phyloP scores from a whole-genome alignment of 1,284 basidiomycete genomes.

The Neotropicomus parvogracilis region DNA sequence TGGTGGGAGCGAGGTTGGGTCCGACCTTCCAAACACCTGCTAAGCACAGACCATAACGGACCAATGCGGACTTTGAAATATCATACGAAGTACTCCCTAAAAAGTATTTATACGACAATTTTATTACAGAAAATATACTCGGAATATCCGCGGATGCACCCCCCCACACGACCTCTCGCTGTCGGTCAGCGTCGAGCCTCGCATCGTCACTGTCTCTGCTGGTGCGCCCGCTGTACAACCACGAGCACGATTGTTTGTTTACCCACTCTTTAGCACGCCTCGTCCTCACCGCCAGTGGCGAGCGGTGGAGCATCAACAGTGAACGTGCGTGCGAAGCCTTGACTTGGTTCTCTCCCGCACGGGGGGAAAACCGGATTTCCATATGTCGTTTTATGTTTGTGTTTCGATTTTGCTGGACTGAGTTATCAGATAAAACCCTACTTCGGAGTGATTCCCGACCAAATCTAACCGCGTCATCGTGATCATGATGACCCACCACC shows the following conservation, averaged over 20 bases:
- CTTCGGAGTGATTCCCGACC: not conserved
- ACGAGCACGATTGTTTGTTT: not conserved
- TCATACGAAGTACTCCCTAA: slow-evolving; percentile 14
- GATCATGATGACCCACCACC: not conserved
- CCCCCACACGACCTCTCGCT: not conserved
- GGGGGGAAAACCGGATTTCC: slow-evolving; percentile 8
- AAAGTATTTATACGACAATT: slow-evolving; percentile 12
- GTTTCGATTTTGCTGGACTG: not conserved
- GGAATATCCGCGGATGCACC: slow-evolving; percentile 14
- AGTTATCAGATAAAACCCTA: slow-evolving; percentile 14
- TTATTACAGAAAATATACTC: slow-evolving; percentile 26
- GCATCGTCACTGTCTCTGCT: not conserved
- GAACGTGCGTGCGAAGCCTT: slow-evolving; percentile 30
- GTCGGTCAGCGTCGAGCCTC: not conserved
- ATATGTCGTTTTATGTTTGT: slow-evolving; percentile 8
- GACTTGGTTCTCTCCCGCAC: slow-evolving; percentile 15
- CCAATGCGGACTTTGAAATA: slow-evolving; percentile 32
- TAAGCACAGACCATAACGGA: slow-evolving; percentile 39
- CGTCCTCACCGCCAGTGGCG: slow-evolving; percentile 13
- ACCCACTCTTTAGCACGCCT: slow-evolving; percentile 15
- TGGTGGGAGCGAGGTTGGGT: slow-evolving; percentile 41
- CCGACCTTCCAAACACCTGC: slow-evolving; percentile 39
- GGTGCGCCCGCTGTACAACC: not conserved
- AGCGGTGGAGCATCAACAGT: slow-evolving; percentile 21
- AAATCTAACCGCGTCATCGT: slow-evolving; percentile 4